Conservation (phyloP, 1,139 yeast genomes). For the Taphrina flavorubra region DNA sequence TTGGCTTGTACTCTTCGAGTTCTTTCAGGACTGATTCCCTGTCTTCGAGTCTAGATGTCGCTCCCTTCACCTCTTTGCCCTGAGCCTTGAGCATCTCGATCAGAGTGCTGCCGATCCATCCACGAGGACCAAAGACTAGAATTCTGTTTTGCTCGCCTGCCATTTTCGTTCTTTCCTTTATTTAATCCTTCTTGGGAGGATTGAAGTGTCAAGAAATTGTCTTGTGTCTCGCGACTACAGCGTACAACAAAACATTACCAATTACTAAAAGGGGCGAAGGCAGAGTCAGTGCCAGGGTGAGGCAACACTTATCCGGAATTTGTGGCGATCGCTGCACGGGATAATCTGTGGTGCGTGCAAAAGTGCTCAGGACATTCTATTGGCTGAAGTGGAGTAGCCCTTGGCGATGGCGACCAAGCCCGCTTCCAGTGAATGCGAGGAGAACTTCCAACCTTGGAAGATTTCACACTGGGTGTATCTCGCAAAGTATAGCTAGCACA, state of each 20-base stretch:
- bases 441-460: background rate
- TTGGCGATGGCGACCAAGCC: background rate
- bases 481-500: too few species aligned
- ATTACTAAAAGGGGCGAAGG: background rate
- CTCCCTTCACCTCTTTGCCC: slow-evolving; percentile 39
- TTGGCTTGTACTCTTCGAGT: slow-evolving; percentile 37
- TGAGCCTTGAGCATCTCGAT: slow-evolving; percentile 40
- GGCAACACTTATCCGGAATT: background rate
- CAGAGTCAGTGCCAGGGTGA: background rate
- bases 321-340: slow-evolving; percentile 12
- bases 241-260: background rate
- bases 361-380: background rate
- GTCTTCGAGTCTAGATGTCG: slow-evolving; percentile 32
- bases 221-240: background rate
- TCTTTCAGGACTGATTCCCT: slow-evolving; percentile 38
- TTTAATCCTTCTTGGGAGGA: background rate
- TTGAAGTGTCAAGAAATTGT: slow-evolving; percentile 1
- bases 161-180: background rate
- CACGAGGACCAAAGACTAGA: slow-evolving; percentile 39
- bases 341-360: background rate
- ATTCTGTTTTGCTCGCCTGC: slow-evolving; percentile 26
- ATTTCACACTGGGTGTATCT: too few species aligned
- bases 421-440: background rate
- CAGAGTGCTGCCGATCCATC: slow-evolving; percentile 39
- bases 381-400: background rate